Evolutionary conservation across 2,329 filamentous ascomycete species (phyloP).

Genomic region (Fusarium sp.): DNA sequence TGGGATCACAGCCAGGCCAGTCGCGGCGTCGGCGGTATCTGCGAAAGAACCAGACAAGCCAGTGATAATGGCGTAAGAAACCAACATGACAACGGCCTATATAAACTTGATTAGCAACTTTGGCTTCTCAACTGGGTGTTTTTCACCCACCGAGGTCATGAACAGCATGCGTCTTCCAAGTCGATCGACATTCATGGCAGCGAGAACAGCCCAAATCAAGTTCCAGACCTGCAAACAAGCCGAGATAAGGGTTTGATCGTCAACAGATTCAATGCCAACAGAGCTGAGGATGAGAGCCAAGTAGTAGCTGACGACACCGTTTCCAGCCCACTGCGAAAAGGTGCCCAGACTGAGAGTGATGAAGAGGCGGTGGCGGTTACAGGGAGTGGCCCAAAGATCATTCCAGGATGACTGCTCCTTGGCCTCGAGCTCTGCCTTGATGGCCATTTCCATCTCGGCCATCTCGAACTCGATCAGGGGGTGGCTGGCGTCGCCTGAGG

Average conservation of each 20-base stretch:
- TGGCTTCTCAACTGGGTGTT: no score
- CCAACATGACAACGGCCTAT: constrained; percentile 5
- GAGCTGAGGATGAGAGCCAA: constrained; percentile 52
- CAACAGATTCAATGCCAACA: constrained; percentile 52
- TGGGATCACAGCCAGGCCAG: background rate
- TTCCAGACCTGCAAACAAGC: constrained; percentile 48
- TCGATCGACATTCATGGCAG: constrained; percentile 43
- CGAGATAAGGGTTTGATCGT: constrained; percentile 47
- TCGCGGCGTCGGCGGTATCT: constrained; percentile 6
- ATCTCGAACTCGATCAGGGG: constrained; percentile 18
- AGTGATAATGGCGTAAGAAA: constrained; percentile 40
- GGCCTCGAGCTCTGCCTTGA: constrained; percentile 17
- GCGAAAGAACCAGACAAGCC: constrained; percentile 44
- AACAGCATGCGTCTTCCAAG: constrained; percentile 26
- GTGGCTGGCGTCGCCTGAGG: constrained; percentile 11
- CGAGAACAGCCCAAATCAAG: constrained; percentile 50
- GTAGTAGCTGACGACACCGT: constrained; percentile 45
- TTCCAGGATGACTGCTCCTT: constrained; percentile 7
- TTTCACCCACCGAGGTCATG: constrained; percentile 7
- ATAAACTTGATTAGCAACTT: no score
- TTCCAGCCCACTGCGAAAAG: constrained; percentile 22
- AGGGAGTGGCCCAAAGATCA: constrained; percentile 14
- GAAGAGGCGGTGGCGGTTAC: constrained; percentile 16
- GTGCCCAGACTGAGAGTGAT: constrained; percentile 19
- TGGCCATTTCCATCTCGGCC: constrained; percentile 16